Evolutionary conservation across 352 stramenopile genomes (phyloP).

Genomic region (Aphanomyces cochlioides): DNA sequence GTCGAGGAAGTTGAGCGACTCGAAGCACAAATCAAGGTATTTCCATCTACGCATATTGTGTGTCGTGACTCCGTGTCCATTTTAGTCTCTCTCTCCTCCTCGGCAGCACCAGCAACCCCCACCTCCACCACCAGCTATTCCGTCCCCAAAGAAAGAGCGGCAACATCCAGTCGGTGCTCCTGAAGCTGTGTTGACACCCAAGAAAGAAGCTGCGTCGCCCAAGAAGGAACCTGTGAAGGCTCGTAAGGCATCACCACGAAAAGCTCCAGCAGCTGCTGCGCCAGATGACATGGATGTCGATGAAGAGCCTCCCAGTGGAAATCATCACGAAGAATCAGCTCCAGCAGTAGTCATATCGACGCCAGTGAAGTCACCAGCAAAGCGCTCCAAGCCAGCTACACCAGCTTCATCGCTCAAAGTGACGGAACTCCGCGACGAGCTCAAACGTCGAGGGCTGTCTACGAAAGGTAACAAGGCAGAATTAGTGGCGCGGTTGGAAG

Average conservation of each 20-base stretch:
- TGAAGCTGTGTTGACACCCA: not conserved
- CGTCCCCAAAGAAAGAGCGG: not conserved
- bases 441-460: conserved; percentile 16
- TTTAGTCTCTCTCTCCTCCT: conserved; percentile 11
- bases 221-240: not conserved
- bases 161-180: not conserved
- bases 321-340: not conserved
- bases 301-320: not conserved
- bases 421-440: conserved; percentile 24
- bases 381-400: conserved; percentile 3
- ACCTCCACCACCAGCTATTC: not conserved
- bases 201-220: conserved; percentile 7
- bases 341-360: not conserved
- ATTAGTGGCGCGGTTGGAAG: conserved; percentile 20
- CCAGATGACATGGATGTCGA: conserved; percentile 24
- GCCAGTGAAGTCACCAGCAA: conserved; percentile 1
- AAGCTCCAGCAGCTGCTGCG: not conserved
- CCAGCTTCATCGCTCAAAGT: conserved; percentile 23
- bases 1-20: conserved; percentile 38
- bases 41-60: not conserved
- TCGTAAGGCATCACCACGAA: not conserved
- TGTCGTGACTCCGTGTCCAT: not conserved
- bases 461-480: conserved; percentile 26
- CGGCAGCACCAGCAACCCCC: conserved; percentile 7
- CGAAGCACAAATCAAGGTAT: conserved; percentile 32